phyloP scores from a whole-genome alignment of 176 grass and related monocot genomes.

The Cocos nucifera region DNA sequence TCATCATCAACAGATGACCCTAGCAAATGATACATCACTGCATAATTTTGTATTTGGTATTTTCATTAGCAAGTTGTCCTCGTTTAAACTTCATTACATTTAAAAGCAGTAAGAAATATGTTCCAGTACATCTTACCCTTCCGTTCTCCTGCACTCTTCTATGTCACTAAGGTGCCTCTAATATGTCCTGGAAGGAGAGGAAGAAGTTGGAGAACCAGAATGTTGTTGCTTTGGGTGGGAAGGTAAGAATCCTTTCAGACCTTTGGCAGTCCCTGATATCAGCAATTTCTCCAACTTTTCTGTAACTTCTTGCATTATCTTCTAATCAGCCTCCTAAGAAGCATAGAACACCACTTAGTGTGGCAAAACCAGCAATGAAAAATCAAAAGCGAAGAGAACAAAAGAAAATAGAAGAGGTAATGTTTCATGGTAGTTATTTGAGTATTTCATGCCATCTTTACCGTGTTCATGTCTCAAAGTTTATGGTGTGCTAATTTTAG shows the following conservation, averaged over 20 bases:
- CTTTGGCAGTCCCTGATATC: too few relatives aligned
- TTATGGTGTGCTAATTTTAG: constrained; percentile 22
- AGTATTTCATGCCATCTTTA: neutral
- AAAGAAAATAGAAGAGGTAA: constrained; percentile 81
- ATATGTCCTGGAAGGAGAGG: constrained; percentile 64
- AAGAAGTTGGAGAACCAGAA: constrained; percentile 72
- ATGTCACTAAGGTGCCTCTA: constrained; percentile 50
- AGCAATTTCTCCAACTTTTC: neutral
- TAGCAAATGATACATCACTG: too few relatives aligned
- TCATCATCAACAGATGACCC: too few relatives aligned
- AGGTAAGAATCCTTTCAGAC: too few relatives aligned
- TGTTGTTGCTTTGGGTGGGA: constrained; percentile 75
- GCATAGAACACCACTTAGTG: constrained; percentile 63
- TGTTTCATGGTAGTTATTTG: neutral
- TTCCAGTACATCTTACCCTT: too few relatives aligned
- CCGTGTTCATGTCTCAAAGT: too few relatives aligned
- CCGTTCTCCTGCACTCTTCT: too few relatives aligned
- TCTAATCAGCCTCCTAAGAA: constrained; percentile 60
- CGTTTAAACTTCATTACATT: too few relatives aligned
- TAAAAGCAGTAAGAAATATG: too few relatives aligned
- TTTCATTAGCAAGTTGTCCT: too few relatives aligned
- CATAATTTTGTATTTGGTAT: too few relatives aligned
- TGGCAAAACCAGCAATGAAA: constrained; percentile 83
- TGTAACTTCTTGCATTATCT: constrained; percentile 3
- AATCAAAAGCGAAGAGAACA: constrained; percentile 58